Evolutionary conservation across 768 basidiomycete species (phyloP).

Genomic region (Mycena rebaudengoi): DNA sequence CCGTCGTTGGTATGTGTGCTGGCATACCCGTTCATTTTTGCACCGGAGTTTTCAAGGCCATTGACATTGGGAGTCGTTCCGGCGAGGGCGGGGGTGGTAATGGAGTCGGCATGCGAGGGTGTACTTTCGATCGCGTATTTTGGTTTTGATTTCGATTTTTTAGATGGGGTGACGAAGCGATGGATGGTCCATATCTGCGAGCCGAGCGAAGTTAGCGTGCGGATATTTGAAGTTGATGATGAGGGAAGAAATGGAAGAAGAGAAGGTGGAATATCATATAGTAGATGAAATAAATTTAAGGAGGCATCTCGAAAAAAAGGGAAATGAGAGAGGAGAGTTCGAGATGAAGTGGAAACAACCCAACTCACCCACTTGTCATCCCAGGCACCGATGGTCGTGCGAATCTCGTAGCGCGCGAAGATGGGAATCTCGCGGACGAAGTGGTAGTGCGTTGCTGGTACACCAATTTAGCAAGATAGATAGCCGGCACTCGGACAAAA

Average conservation of each 20-base stretch:
- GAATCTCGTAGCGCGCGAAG: constrained; percentile 55
- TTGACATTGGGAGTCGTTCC: too few relatives aligned
- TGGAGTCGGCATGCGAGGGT: too few relatives aligned
- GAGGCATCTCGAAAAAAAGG: not conserved
- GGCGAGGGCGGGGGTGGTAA: not conserved
- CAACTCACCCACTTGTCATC: constrained; percentile 63
- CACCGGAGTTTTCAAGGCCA: too few relatives aligned
- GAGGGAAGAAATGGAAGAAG: not conserved
- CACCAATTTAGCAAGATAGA: too few relatives aligned
- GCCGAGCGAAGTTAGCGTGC: not conserved
- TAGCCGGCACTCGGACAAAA: not conserved
- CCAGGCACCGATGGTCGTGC: constrained; percentile 55
- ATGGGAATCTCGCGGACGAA: constrained; percentile 62
- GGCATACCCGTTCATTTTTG: too few relatives aligned
- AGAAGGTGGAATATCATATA: not conserved
- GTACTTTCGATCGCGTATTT: too few relatives aligned
- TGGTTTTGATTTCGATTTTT: too few relatives aligned
- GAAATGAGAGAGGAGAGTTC: too few relatives aligned
- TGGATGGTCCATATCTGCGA: constrained; percentile 67
- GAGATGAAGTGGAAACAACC: too few relatives aligned
- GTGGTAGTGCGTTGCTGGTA: constrained; percentile 53
- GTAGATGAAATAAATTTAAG: too few relatives aligned
- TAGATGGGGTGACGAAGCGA: constrained; percentile 66
- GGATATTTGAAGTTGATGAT: not conserved
- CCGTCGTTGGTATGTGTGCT: not conserved